These are phyloP conservation scores for Vigna radiata DNA, from an alignment of 306 rosid species.

Conservation along the genomic window DNA sequence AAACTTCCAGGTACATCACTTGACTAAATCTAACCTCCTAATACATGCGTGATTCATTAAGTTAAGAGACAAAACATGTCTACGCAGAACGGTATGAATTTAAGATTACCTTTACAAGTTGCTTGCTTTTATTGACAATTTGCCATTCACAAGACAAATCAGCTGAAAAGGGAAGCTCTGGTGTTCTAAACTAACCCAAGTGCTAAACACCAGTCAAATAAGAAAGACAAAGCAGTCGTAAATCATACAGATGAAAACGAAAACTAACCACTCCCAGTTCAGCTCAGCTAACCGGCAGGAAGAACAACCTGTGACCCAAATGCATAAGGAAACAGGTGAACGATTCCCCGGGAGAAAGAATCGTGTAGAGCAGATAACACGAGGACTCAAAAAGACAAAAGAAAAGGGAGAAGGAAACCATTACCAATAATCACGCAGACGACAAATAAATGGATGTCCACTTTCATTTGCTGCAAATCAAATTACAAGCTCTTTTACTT, in stretches of 20 bases:
- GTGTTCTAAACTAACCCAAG: background rate
- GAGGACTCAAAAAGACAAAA: background rate
- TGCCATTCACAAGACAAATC: constrained; percentile 11
- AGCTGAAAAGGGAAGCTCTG: background rate
- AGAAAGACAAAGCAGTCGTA: background rate
- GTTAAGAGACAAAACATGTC: background rate
- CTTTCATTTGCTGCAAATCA: constrained; percentile 45
- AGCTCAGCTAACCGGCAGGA: background rate
- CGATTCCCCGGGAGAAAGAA: too few species aligned
- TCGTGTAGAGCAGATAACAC: background rate
- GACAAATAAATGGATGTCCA: constrained; percentile 37
- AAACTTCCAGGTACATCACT: background rate
- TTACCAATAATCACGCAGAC: background rate
- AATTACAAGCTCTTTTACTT: constrained; percentile 37
- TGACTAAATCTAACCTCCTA: background rate
- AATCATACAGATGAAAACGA: background rate
- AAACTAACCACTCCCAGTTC: background rate
- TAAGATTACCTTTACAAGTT: background rate
- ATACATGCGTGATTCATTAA: background rate
- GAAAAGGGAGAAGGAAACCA: too few species aligned
- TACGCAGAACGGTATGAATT: background rate
- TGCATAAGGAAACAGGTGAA: constrained; percentile 1
- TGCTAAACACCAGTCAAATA: background rate
- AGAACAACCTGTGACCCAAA: background rate
- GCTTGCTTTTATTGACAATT: background rate